A percentile compares a stretch with the other conserved stretches of the same genome.
Evolutionary conservation across 2,329 filamentous ascomycete genomes (phyloP).

Genomic region (Sclerotinia minor): DNA sequence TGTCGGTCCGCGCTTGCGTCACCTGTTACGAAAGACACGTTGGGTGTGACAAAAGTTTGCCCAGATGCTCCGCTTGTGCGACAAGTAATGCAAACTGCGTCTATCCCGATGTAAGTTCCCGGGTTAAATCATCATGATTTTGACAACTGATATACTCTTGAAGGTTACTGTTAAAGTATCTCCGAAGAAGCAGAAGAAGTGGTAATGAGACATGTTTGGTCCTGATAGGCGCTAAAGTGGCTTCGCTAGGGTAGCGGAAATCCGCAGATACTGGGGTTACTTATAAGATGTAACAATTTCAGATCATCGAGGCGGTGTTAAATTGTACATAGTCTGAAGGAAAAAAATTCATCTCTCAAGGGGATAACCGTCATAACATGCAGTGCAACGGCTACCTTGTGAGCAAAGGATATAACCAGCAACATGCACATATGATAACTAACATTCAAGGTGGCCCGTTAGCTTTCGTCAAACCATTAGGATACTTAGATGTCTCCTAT

Average conservation of each 20-base stretch:
- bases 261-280: background rate
- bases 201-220: background rate
- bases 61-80: background rate
- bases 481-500: background rate
- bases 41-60: constrained; percentile 14
- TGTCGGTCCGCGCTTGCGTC: background rate
- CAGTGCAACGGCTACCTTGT: background rate
- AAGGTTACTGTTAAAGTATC: constrained; percentile 4
- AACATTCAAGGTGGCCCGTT: background rate
- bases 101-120: constrained; percentile 14
- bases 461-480: background rate
- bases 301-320: background rate
- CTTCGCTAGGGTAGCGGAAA: background rate
- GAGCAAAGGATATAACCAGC: background rate
- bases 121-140: background rate
- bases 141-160: constrained; percentile 9
- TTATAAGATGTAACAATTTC: background rate
- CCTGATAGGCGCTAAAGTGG: background rate
- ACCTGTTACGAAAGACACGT: constrained; percentile 4
- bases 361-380: background rate
- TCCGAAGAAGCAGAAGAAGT: constrained; percentile 5
- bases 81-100: background rate
- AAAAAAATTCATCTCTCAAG: background rate
- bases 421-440: background rate
- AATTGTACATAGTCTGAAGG: background rate